Evolutionary conservation across 129 eudicot species (phyloP).

Genomic region (Arctium lappa): DNA sequence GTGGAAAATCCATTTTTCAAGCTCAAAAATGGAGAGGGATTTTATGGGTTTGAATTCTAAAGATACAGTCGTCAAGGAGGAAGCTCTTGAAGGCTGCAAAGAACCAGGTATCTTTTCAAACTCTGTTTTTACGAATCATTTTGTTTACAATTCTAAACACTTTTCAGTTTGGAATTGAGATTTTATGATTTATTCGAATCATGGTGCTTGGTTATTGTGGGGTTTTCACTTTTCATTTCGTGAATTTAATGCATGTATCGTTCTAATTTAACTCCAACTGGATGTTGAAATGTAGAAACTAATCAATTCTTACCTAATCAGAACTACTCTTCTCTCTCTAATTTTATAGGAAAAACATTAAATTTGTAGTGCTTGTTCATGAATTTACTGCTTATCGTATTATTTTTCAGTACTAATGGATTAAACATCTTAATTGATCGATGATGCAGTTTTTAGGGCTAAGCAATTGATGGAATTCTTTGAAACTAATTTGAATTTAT

Average conservation of each 20-base stretch:
- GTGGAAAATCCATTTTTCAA: background rate
- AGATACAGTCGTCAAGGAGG: slow-evolving; percentile 40
- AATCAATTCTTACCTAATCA: background rate
- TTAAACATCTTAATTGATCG: background rate
- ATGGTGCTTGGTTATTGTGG: background rate
- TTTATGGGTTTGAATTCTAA: slow-evolving; percentile 56
- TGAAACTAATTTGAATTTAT: background rate
- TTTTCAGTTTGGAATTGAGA: background rate
- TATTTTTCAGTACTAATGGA: background rate
- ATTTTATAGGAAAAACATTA: background rate
- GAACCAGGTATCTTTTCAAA: slow-evolving; percentile 33
- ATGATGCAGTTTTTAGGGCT: background rate
- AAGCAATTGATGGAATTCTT: background rate
- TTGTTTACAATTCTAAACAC: background rate
- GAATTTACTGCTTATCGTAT: background rate
- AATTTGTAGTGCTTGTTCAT: background rate
- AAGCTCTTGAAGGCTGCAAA: slow-evolving; percentile 32
- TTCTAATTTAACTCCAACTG: background rate
- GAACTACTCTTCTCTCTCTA: background rate
- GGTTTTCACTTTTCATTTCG: background rate
- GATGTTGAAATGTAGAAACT: background rate
- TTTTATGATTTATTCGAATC: background rate
- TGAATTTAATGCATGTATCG: background rate
- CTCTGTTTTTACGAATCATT: background rate
- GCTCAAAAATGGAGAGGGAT: slow-evolving; percentile 49